Conservation (phyloP, 495 filamentous ascomycete genomes). For the Neurospora terricola region DNA sequence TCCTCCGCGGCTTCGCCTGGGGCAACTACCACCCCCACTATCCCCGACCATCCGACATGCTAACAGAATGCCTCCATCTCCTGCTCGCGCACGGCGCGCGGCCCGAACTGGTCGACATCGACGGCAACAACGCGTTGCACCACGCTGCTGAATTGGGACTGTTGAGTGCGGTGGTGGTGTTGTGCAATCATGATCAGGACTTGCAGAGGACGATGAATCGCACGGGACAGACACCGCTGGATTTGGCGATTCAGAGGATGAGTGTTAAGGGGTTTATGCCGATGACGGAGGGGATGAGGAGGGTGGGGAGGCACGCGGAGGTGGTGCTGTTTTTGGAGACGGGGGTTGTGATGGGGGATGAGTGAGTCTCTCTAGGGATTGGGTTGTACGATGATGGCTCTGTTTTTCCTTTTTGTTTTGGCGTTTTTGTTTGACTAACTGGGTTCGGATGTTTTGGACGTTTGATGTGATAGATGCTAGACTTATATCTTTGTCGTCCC, state of each 20-base stretch:
- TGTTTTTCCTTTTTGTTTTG: background rate
- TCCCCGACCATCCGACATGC: background rate
- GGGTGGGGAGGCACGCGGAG: background rate
- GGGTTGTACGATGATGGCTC: background rate
- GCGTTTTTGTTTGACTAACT: background rate
- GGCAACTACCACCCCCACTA: background rate
- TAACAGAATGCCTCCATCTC: background rate
- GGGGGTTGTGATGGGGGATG: background rate
- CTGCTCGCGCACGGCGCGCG: background rate
- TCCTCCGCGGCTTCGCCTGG: background rate
- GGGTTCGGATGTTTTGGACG: background rate
- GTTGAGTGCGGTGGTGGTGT: background rate
- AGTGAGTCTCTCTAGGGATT: too few relatives aligned
- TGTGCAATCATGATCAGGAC: background rate
- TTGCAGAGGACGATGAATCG: background rate
- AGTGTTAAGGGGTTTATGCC: background rate
- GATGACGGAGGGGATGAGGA: background rate
- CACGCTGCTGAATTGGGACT: conserved; percentile 1
- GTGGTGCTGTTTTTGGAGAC: background rate
- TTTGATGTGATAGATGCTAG: background rate
- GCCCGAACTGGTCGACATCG: background rate
- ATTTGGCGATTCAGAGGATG: background rate
- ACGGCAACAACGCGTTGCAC: conserved; percentile 3
- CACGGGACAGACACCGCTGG: background rate
- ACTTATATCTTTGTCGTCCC: background rate